phyloP scores from a whole-genome alignment of 2,329 filamentous ascomycete genomes.

The Botrytis pseudocinerea region DNA sequence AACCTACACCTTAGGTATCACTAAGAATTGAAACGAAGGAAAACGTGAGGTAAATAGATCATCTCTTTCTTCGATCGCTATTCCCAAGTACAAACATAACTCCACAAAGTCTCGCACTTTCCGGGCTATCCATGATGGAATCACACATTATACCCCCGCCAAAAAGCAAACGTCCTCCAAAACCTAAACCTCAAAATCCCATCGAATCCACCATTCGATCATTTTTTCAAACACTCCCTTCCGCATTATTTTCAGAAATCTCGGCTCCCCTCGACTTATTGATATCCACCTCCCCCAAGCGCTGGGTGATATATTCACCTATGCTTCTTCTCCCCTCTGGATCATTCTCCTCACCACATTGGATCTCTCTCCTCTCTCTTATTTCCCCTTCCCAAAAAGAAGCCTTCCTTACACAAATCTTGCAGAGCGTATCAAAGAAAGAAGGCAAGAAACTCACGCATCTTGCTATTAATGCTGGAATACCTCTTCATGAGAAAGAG shows the following conservation, averaged over 20 bases:
- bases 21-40: neutral
- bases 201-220: conserved; percentile 42
- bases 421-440: conserved; percentile 47
- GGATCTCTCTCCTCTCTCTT: conserved; percentile 23
- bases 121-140: neutral
- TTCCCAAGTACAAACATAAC: neutral
- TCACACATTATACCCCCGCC: neutral
- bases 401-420: conserved; percentile 52
- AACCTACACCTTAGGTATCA: neutral
- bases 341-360: conserved; percentile 51
- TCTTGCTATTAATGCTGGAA: conserved; percentile 62
- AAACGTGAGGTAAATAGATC: conserved; percentile 3
- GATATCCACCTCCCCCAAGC: conserved; percentile 46
- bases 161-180: conserved; percentile 30
- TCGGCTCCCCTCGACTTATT: conserved; percentile 28
- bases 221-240: conserved; percentile 42
- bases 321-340: conserved; percentile 61
- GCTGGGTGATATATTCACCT: conserved; percentile 62
- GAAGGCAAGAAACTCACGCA: conserved; percentile 53
- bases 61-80: neutral
- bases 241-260: conserved; percentile 25
- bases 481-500: conserved; percentile 48
- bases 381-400: conserved; percentile 8
- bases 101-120: neutral
- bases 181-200: conserved; percentile 42